Percentiles rank a stretch among this genome's conserved stretches.
These are phyloP conservation scores for Nicotiana otophora DNA, from an alignment of 257 asterid species.

Conservation along the genomic window DNA sequence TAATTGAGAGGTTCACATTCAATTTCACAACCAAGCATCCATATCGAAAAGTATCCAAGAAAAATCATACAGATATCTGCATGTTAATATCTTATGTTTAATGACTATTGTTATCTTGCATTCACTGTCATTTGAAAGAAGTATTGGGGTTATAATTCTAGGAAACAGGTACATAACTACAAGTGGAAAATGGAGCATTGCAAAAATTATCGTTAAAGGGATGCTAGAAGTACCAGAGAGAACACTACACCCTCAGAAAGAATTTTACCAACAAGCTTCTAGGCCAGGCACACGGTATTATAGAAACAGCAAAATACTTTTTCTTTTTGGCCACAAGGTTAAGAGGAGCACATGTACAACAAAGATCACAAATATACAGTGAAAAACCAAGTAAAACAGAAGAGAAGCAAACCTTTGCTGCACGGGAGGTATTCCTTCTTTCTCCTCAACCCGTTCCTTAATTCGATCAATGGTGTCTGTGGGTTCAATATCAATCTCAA, in stretches of 20 bases:
- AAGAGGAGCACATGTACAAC: not conserved
- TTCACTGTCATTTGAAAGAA: not conserved
- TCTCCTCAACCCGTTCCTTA: conserved; percentile 73
- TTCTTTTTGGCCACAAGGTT: not conserved
- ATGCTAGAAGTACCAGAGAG: not conserved
- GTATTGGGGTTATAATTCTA: not conserved
- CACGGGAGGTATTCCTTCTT: conserved; percentile 72
- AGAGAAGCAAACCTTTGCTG: conserved; percentile 51
- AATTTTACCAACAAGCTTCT: not conserved
- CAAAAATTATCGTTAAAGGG: not conserved
- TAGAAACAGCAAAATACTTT: not conserved
- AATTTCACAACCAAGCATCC: too few species aligned
- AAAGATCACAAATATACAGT: not conserved
- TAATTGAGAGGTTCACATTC: too few species aligned
- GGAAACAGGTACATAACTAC: not conserved
- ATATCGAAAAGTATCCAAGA: too few species aligned
- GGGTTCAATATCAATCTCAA: conserved; percentile 64
- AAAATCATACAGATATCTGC: too few species aligned
- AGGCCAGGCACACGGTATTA: not conserved
- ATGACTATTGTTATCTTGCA: not conserved
- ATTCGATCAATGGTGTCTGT: conserved; percentile 59
- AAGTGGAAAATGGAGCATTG: not conserved
- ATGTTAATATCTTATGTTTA: not conserved
- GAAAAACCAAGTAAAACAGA: not conserved
- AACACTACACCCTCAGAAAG: not conserved